Evolutionary conservation across 257 asterid genomes (phyloP).

Genomic region (Jaltomata sinuosa): DNA sequence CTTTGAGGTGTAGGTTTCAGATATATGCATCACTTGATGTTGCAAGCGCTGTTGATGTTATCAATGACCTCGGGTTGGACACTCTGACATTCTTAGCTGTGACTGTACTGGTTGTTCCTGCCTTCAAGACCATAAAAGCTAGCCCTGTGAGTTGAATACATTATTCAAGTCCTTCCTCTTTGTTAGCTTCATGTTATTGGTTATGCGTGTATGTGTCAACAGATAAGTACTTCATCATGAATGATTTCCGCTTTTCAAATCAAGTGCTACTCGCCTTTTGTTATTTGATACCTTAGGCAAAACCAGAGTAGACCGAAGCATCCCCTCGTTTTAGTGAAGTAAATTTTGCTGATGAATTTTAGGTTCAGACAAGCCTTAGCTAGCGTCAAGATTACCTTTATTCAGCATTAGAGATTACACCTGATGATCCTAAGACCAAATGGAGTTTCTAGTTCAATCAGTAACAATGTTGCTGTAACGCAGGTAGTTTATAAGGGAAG

Average conservation of each 20-base stretch:
- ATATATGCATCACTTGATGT: slow-evolving; percentile 60
- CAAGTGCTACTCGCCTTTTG: not conserved
- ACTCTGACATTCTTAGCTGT: slow-evolving; percentile 88
- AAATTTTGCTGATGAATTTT: not conserved
- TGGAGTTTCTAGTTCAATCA: not conserved
- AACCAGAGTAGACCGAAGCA: not conserved
- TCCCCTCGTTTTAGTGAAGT: not conserved
- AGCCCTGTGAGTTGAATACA: slow-evolving; percentile 75
- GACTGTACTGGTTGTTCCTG: slow-evolving; percentile 92
- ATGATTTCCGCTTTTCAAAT: not conserved
- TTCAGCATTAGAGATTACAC: not conserved
- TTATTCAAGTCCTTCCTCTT: not conserved
- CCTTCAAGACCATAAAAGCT: slow-evolving; percentile 74
- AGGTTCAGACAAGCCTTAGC: not conserved
- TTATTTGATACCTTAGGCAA: not conserved
- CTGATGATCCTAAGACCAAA: not conserved
- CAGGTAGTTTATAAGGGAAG: not conserved
- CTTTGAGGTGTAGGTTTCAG: slow-evolving; percentile 28
- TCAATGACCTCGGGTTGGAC: slow-evolving; percentile 91
- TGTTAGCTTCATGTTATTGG: not conserved
- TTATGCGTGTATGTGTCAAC: not conserved
- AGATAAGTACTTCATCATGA: not conserved
- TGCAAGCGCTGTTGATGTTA: slow-evolving; percentile 84
- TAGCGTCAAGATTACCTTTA: not conserved
- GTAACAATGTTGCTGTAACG: not conserved